Base-by-base conservation (phyloP, 1,139 yeast species). In the Taphrina flavorubra region DNA sequence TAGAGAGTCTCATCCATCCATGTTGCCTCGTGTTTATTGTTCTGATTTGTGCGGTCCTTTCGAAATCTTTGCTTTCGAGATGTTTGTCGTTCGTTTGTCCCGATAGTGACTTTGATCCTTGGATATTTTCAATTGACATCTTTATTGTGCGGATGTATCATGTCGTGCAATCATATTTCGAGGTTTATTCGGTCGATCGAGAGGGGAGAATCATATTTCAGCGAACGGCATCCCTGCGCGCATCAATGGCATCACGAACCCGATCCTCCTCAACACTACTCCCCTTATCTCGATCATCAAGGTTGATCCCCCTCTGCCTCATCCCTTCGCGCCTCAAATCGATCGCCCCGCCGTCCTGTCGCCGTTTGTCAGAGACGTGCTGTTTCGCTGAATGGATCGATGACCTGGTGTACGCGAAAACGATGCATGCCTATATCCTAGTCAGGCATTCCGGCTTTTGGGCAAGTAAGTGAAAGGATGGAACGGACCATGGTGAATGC, bases 221-320 rank as follows among this genome's bases (percentile, higher is more conserved):
- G 31, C 31, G 31, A 25, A 25, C 31, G 31, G 16, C 47, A 16
- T 44, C 47, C 18, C 47, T 44, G 18, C 53, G 37, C 11, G 42
- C 51, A 14, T 10, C 62, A 31, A 53, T 63, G 34, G 47, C 55
- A 18, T 63, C 67, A 8, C 67, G n/a, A 14, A 63, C 34, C 6
- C 40, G 42, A 18, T 42, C 55, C 39, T 63, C 67, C 16, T 63
- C 55, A 8, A 18, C 31, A 31, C 55, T 44, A 16, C 25, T 31
- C n/a, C 67, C 67, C 7, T 39, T 37, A 25, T 16, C 61, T 10
- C 42, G 18, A 31, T n/a, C 14, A 18, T 16, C 55, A n/a, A 56
- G 42, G 46, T 63, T 47, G 55, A 63, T 47, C 16, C 67, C 67
- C n/a, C 67, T 60, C 67, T 63, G 67, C 67, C 67, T 25, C 55